Conservation (phyloP, 495 filamentous ascomycete species). For the Tuber indicum region DNA sequence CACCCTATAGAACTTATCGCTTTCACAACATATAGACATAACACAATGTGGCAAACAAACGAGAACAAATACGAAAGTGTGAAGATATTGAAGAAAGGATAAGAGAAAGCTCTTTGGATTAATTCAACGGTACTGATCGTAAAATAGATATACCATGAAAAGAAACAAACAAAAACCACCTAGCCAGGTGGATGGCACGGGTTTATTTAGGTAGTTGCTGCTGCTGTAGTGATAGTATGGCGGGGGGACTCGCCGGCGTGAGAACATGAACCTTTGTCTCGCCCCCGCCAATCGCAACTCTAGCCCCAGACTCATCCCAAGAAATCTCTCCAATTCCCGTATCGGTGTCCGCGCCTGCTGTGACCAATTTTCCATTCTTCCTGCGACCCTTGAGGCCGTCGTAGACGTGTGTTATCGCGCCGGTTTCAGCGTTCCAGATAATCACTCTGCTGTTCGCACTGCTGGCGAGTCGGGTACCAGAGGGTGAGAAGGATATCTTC, state of each 20-base stretch:
- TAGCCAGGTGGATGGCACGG: conserved; percentile 14
- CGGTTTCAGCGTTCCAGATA: conserved; percentile 34
- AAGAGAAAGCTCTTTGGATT: background rate
- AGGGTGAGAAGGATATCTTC: conserved; percentile 39
- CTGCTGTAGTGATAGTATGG: background rate
- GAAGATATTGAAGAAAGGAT: background rate
- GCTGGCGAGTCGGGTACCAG: conserved; percentile 34
- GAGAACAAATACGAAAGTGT: background rate
- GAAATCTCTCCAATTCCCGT: conserved; percentile 34
- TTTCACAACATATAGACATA: background rate
- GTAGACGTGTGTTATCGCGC: conserved; percentile 37
- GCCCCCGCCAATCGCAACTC: conserved; percentile 36
- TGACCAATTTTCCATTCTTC: conserved; percentile 28
- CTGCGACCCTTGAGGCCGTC: conserved; percentile 32
- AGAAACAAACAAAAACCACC: conserved; percentile 17
- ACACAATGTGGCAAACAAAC: background rate
- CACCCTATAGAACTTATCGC: background rate
- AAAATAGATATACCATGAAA: conserved; percentile 9
- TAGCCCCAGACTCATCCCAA: conserved; percentile 35
- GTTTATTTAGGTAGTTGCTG: background rate
- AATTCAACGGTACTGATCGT: conserved; percentile 1
- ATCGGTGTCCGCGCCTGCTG: conserved; percentile 12
- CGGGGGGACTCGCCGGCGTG: background rate
- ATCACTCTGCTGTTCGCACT: conserved; percentile 35
- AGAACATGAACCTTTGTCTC: conserved; percentile 34